Conservation (phyloP, 2,329 filamentous ascomycete species). For the Aspergillus neoniger region DNA sequence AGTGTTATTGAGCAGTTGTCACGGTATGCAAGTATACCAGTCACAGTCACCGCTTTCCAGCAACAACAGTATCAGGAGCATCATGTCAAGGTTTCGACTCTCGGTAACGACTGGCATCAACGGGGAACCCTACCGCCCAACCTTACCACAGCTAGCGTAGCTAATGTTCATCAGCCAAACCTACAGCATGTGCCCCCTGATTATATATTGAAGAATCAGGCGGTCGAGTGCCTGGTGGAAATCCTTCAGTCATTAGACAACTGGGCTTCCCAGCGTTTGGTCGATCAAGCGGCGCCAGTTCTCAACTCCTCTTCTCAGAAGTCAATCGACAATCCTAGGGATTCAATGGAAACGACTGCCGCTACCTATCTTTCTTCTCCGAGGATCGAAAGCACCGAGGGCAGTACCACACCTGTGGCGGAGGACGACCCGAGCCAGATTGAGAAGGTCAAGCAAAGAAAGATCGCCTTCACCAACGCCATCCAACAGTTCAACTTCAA, state of each 20-base stretch:
- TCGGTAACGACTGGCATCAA: constrained; percentile 77
- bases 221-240: constrained; percentile 84
- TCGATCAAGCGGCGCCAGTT: constrained; percentile 56
- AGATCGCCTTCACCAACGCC: constrained; percentile 87
- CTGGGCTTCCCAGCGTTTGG: constrained; percentile 75
- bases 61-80: constrained; percentile 87
- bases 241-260: constrained; percentile 86
- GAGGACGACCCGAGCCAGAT: constrained; percentile 92
- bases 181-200: constrained; percentile 76
- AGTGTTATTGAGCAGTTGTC: constrained; percentile 91
- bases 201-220: constrained; percentile 86
- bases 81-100: constrained; percentile 60
- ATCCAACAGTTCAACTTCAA: constrained; percentile 97
- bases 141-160: constrained; percentile 75
- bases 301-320: constrained; percentile 49
- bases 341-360: constrained; percentile 70
- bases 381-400: constrained; percentile 56
- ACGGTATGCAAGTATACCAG: constrained; percentile 76
- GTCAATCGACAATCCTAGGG: constrained; percentile 63
- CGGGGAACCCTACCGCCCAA: constrained; percentile 83
- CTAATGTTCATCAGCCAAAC: constrained; percentile 50
- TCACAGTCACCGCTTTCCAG: constrained; percentile 72
- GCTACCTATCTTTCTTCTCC: constrained; percentile 60
- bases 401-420: constrained; percentile 64
- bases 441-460: constrained; percentile 92